Conservation (phyloP, 805 yeast genomes). For the Metschnikowia corniflorae region DNA sequence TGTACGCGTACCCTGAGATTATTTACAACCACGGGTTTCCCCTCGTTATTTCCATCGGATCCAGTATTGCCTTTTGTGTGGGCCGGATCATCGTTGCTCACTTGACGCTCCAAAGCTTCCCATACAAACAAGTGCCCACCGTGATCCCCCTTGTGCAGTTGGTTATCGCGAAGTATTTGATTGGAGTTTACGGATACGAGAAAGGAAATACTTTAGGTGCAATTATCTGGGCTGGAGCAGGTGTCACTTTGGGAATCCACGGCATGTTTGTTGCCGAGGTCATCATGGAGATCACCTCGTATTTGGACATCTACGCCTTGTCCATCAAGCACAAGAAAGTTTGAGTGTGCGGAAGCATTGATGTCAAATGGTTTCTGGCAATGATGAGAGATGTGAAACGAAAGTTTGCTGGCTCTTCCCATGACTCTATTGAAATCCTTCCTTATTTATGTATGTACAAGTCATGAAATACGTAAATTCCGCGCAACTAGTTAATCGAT, state of each 20-base stretch:
- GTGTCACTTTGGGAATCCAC: constrained; percentile 65
- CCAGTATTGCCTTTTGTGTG: constrained; percentile 78
- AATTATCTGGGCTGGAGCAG: constrained; percentile 62
- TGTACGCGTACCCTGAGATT: constrained; percentile 49
- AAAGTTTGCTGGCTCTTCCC: no score
- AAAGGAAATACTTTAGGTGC: constrained; percentile 44
- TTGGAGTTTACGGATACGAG: constrained; percentile 35
- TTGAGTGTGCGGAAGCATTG: constrained; percentile 7
- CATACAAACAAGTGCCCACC: constrained; percentile 67
- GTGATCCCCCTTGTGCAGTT: constrained; percentile 57
- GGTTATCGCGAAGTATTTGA: constrained; percentile 31
- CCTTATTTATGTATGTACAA: constrained; percentile 19
- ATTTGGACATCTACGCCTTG: constrained; percentile 81
- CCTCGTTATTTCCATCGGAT: constrained; percentile 65
- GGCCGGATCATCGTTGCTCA: constrained; percentile 89
- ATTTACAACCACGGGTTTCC: constrained; percentile 48
- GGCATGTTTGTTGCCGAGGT: constrained; percentile 71
- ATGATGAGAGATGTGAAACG: no score
- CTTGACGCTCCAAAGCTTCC: constrained; percentile 75
- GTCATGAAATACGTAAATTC: constrained; percentile 19
- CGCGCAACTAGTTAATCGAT: no score
- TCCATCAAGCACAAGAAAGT: constrained; percentile 75
- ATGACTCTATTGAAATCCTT: no score
- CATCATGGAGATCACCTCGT: constrained; percentile 73
- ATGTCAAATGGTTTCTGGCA: no score